Percentiles rank a stretch among this genome's conserved stretches.
Conservation (phyloP, 2,329 filamentous ascomycete genomes). For the Bipolaris cookei region DNA sequence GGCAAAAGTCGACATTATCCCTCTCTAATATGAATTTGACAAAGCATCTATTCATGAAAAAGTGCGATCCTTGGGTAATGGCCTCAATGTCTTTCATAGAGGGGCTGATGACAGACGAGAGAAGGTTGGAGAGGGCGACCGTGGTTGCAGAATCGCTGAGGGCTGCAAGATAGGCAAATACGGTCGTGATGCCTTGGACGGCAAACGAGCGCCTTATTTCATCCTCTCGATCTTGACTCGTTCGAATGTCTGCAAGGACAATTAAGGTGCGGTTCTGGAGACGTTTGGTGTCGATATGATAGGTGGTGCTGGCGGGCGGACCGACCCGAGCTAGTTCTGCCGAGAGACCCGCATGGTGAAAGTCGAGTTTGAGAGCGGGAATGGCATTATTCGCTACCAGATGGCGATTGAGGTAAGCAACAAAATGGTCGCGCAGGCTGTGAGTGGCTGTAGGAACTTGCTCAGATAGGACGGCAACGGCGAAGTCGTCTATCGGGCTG, state of each 20-base stretch:
- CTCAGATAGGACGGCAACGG: constrained; percentile 34
- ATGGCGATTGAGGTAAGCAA: constrained; percentile 33
- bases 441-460: constrained; percentile 31
- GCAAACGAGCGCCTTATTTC: constrained; percentile 20
- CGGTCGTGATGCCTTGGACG: constrained; percentile 11
- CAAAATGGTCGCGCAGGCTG: constrained; percentile 31
- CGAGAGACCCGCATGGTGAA: constrained; percentile 11
- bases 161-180: constrained; percentile 29
- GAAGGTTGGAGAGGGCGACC: constrained; percentile 16
- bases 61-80: constrained; percentile 19
- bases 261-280: constrained; percentile 22
- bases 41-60: constrained; percentile 31
- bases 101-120: constrained; percentile 25
- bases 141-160: constrained; percentile 12
- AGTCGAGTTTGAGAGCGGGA: constrained; percentile 30
- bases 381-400: constrained; percentile 23
- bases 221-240: constrained; percentile 23
- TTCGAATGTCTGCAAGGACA: constrained; percentile 27
- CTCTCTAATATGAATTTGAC: constrained; percentile 27
- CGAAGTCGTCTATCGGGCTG: constrained; percentile 21
- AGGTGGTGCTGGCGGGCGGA: constrained; percentile 13
- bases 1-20: constrained; percentile 28
- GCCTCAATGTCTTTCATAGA: constrained; percentile 28
- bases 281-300: constrained; percentile 26
- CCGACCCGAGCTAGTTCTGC: constrained; percentile 12